Percentiles rank a stretch among this genome's conserved stretches.
Evolutionary conservation across 768 basidiomycete genomes (phyloP).

Genomic region (Exsudoporus frostii): DNA sequence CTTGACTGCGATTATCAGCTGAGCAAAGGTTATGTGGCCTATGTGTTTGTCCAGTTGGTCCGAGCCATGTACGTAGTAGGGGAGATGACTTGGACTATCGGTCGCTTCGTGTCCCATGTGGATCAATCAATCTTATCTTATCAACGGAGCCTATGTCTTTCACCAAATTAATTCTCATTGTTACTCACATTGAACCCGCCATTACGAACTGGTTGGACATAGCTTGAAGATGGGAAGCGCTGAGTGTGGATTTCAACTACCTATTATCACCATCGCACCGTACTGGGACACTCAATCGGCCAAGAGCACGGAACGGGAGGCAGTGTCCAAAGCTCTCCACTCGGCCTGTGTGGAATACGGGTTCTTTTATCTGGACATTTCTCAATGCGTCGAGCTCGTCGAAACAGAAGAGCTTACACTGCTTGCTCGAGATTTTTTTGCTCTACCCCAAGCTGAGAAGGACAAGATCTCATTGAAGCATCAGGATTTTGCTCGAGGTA

Average conservation of each 20-base stretch:
- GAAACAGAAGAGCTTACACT: constrained; percentile 65
- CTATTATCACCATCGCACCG: constrained; percentile 71
- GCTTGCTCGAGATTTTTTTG: constrained; percentile 73
- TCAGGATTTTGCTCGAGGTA: constrained; percentile 78
- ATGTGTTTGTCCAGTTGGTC: background rate
- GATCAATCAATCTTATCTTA: constrained; percentile 17
- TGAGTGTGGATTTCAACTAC: constrained; percentile 38
- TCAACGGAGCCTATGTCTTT: background rate
- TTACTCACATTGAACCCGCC: background rate
- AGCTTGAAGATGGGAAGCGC: constrained; percentile 10
- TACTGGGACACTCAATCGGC: constrained; percentile 43
- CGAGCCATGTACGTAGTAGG: background rate
- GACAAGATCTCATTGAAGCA: constrained; percentile 64
- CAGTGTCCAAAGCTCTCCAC: constrained; percentile 58
- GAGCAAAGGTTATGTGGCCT: background rate
- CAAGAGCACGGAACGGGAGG: constrained; percentile 37
- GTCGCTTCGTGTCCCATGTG: background rate
- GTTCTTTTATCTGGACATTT: constrained; percentile 85
- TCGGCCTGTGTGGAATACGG: constrained; percentile 74
- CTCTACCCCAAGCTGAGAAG: constrained; percentile 71
- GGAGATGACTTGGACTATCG: background rate
- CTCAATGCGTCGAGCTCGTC: constrained; percentile 48
- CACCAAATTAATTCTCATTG: background rate
- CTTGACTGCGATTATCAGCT: background rate
- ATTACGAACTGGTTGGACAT: background rate